Evolutionary conservation across 192 early-diverging fungal genomes (phyloP), one percentile per base, ranked within the genome.

Genomic region (Umbelopsis sp.): DNA sequence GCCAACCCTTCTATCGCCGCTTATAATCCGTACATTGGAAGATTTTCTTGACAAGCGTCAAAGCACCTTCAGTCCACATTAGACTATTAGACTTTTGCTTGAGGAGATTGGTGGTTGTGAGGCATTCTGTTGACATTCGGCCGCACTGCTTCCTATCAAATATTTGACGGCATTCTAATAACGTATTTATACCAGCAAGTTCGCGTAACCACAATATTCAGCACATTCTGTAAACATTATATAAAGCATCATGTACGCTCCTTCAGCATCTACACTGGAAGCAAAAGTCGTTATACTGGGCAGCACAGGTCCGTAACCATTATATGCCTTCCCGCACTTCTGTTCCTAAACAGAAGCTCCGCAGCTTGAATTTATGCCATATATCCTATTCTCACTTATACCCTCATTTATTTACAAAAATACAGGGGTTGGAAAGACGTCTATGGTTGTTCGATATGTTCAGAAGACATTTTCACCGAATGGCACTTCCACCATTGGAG

Each of bases 361-460:
- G 26, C 68, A 70, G 31, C 38, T 41, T 70, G 47, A 31, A 2
- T 43, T n/a, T 45, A 44, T 31, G 16, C 66, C n/a, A 7, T 14
- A 65, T 54, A 8, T 50, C 12, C 36, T 17, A 8, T 0, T 7
- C 29, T 41, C 47, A 36, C 50, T 54, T 67, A 36, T 45, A 45
- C 22, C 12, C 43, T 22, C 50, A 26, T 7, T 34, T 5, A 32
- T 31, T 38, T 65, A 11, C 36, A 29, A 44, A n/a, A 25, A 71
- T 86, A n/a, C n/a, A 90, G 91, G 89, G 53, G 91, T 92, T 69
- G 91, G 91, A 56, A 92, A 92, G 72, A 92, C 91, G n/a, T 92
- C 91, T 51, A 83, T 92, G 29, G 91, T 92, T 10, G 89, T 89
- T 4, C 83, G 91, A 29, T 92, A 91, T 74, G 86, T 92, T 41